phyloP scores from a whole-genome alignment of 2,329 filamentous ascomycete species.

The Knufia petricola region DNA sequence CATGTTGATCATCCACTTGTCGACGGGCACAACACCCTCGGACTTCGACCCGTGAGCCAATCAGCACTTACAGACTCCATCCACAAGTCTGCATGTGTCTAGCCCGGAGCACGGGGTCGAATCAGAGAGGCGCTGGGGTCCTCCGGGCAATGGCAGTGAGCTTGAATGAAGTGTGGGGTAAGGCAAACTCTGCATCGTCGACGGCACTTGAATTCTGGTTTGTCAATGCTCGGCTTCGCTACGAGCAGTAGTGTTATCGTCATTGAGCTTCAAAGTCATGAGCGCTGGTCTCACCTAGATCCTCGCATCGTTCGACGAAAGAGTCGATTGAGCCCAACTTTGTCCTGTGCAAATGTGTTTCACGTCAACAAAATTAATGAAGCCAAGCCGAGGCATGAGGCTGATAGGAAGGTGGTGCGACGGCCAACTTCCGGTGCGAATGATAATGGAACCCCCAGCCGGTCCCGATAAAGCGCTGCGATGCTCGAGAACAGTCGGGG shows the following conservation, averaged over 20 bases:
- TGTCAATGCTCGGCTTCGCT: not conserved
- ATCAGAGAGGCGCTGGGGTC: not conserved
- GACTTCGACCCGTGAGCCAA: constrained; percentile 5
- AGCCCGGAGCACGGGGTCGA: not conserved
- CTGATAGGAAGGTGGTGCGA: not conserved
- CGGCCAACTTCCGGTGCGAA: not conserved
- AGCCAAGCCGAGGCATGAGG: not conserved
- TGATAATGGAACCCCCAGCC: too few species aligned
- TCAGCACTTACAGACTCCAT: not conserved
- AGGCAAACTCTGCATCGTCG: not conserved
- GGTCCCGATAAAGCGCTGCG: not conserved
- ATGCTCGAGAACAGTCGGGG: too few species aligned
- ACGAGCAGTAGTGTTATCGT: not conserved
- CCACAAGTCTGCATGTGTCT: constrained; percentile 2
- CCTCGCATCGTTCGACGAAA: too few species aligned
- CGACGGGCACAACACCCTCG: constrained; percentile 4
- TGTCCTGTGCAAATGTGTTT: not conserved
- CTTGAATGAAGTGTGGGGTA: constrained; percentile 7
- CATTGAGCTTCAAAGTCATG: not conserved
- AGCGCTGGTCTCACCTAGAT: too few species aligned
- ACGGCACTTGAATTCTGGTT: not conserved
- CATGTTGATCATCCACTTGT: constrained; percentile 8
- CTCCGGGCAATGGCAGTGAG: not conserved
- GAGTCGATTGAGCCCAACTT: too few species aligned
- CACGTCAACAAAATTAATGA: not conserved